Conservation (phyloP, 169 alveolate species). For the Cryptosporidium ryanae region DNA sequence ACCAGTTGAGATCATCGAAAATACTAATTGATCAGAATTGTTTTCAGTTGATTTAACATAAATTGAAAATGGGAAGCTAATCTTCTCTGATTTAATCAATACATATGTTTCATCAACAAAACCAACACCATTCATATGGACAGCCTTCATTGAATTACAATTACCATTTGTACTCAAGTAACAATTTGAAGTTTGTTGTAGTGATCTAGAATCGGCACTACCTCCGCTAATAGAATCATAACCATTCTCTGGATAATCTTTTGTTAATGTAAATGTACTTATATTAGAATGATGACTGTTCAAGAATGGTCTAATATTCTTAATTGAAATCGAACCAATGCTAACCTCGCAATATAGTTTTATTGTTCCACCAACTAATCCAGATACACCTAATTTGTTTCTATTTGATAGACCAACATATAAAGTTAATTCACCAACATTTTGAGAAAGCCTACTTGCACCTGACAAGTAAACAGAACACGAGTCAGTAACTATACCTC, state of each 20-base stretch:
- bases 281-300: background rate
- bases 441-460: background rate
- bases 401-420: constrained; percentile 20
- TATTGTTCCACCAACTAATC: background rate
- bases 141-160: constrained; percentile 30
- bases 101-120: constrained; percentile 23
- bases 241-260: constrained; percentile 62
- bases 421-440: background rate
- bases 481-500: constrained; percentile 15
- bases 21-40: constrained; percentile 42
- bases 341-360: constrained; percentile 5
- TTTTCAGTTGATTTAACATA: constrained; percentile 4
- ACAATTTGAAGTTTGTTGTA: constrained; percentile 46
- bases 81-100: constrained; percentile 11
- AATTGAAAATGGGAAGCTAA: constrained; percentile 44
- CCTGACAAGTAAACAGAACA: constrained; percentile 53
- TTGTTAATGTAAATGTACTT: background rate
- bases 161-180: constrained; percentile 49
- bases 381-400: constrained; percentile 58
- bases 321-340: background rate
- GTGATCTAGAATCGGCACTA: constrained; percentile 42
- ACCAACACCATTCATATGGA: constrained; percentile 50
- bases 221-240: constrained; percentile 60
- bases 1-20: constrained; percentile 16
- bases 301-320: constrained; percentile 15